These are phyloP conservation scores for Oryza nivara DNA, from an alignment of 176 grass and related monocot genomes.

Conservation along the genomic window DNA sequence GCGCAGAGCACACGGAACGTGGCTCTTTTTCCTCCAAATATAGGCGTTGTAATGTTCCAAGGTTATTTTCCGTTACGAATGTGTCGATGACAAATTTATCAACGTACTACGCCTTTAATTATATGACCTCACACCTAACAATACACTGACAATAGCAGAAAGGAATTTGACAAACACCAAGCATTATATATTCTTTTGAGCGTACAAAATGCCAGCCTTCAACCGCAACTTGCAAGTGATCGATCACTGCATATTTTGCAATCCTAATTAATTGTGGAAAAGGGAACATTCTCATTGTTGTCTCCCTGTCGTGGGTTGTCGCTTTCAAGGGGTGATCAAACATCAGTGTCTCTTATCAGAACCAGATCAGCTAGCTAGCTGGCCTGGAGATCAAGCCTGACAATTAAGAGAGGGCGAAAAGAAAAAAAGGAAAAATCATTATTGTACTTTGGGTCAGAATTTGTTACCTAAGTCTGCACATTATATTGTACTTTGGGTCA, in stretches of 20 bases:
- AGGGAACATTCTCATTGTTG: constrained; percentile 15
- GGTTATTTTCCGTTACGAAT: not conserved
- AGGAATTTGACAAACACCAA: not conserved
- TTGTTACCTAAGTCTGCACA: too few relatives aligned
- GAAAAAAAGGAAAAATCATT: too few relatives aligned
- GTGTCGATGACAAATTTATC: not conserved
- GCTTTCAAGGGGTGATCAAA: constrained; percentile 1
- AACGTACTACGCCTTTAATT: not conserved
- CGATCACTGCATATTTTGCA: not conserved
- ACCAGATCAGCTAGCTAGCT: not conserved
- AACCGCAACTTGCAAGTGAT: constrained; percentile 1
- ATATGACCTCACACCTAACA: not conserved
- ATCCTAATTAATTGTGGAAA: not conserved
- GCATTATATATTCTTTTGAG: not conserved
- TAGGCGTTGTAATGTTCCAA: not conserved
- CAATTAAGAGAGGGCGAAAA: not conserved
- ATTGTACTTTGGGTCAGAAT: too few relatives aligned
- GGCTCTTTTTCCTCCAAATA: not conserved
- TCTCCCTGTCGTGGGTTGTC: constrained; percentile 20
- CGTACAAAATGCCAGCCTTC: not conserved
- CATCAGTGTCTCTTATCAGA: constrained; percentile 1
- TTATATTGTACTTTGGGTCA: too few relatives aligned
- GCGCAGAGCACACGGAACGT: not conserved
- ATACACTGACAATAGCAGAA: not conserved
- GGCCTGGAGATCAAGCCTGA: not conserved